Base-by-base conservation (phyloP, 2,329 filamentous ascomycete species). In the Parasarocladium wereldwijsianum region DNA sequence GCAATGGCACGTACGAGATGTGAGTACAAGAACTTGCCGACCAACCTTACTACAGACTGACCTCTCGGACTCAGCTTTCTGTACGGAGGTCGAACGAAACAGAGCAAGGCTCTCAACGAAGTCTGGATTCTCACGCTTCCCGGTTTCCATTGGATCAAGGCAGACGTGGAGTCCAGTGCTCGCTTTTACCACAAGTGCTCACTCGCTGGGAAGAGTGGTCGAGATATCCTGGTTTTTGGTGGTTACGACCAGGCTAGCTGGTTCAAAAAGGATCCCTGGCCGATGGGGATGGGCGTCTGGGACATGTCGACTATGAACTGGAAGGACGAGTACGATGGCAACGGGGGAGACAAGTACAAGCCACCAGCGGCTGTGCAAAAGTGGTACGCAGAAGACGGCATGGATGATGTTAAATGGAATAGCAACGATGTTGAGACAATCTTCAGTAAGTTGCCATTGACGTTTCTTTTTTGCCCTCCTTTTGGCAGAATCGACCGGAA, bases 141-240 rank as follows among this genome's bases (percentile, higher is more conserved):
- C 3, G 52, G 50, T 2, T 57, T 58, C 32, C 33, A 43, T 14
- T 56, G 53, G 38, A 29, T 20, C 26, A 40, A 49, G 35, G 44
- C 44, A 22, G 32, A 41, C 4, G 33, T 34, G 17, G 19, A 38
- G 5, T 40, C 42, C 0, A 38, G 38, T 8, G 26, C 31, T 3
- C 46, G 47, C 4, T 40, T 43, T 8, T 44, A 50, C 19, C 51
- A 54, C 17, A 39, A 41, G 4, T 60, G 55, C 34, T 43, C 43
- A 4, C 38, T 54, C 4, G 43, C 56, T 13, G 52, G 51, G 5
- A 36, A 39, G 10, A n/a, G n/a, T n/a, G n/a, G n/a, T n/a, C 39
- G 55, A 14, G 55, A 60, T 35, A 52, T 60, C 54, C 32, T 61
- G 2, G 48, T 47, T 12, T 37, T 53, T 8, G 56, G 55, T 13